Evolutionary conservation across 164 flowering plant species (phyloP).

Genomic region (Hamamelis virginiana): DNA sequence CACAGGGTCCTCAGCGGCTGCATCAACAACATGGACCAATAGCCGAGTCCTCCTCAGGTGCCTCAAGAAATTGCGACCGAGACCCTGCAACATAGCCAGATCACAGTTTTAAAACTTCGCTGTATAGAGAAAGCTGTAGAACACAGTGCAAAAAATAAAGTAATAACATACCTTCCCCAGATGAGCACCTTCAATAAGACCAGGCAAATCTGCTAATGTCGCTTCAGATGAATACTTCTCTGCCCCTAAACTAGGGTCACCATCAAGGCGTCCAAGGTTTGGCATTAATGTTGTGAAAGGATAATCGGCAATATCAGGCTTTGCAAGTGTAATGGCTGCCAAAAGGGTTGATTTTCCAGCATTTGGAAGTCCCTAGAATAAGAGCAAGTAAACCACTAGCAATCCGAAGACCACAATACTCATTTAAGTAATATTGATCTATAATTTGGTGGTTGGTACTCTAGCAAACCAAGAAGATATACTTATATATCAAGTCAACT

Average conservation of each 20-base stretch:
- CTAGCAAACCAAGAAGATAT: too few relatives aligned
- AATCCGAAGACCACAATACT: conserved; percentile 4
- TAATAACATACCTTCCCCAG: conserved; percentile 97
- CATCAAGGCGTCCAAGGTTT: conserved; percentile 95
- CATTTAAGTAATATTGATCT: neutral
- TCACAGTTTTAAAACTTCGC: conserved; percentile 2
- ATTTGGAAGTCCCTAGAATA: conserved; percentile 90
- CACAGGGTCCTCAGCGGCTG: conserved; percentile 78
- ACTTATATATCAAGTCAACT: too few relatives aligned
- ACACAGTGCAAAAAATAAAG: neutral
- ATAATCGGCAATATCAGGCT: conserved; percentile 94
- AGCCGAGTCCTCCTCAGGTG: conserved; percentile 90
- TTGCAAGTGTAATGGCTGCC: conserved; percentile 84
- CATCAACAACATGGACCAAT: conserved; percentile 96
- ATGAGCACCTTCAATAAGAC: conserved; percentile 99
- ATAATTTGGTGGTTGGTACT: neutral
- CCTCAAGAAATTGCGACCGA: conserved; percentile 93
- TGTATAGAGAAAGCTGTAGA: neutral
- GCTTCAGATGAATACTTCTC: conserved; percentile 77
- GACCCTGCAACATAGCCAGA: conserved; percentile 58
- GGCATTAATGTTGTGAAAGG: conserved; percentile 99
- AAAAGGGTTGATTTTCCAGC: conserved; percentile 97
- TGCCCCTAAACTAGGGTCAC: conserved; percentile 89
- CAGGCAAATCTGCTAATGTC: conserved; percentile 96
- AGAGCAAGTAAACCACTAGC: conserved; percentile 2